phyloP scores from a whole-genome alignment of 192 early-diverging fungal genomes.

The Gonapodya sp. region DNA sequence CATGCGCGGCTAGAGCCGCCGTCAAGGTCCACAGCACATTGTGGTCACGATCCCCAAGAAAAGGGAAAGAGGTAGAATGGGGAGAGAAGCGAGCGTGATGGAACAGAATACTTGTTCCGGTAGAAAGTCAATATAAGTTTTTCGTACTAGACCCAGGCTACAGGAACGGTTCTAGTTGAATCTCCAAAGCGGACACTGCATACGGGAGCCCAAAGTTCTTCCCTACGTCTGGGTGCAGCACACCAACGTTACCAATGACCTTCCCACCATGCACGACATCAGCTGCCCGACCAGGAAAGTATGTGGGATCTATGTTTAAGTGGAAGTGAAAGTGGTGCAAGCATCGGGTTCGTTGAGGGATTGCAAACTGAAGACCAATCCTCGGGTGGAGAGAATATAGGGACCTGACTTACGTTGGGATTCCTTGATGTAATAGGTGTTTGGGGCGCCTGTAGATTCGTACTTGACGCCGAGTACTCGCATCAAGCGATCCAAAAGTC shows the following conservation, averaged over 20 bases:
- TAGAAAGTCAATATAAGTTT: too few species aligned
- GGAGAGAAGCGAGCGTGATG: too few species aligned
- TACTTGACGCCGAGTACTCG: slow-evolving; percentile 55
- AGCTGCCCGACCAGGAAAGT: slow-evolving; percentile 84
- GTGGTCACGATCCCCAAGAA: too few species aligned
- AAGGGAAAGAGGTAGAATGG: too few species aligned
- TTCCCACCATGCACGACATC: slow-evolving; percentile 62
- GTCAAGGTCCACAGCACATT: too few species aligned
- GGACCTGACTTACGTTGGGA: slow-evolving; percentile 49
- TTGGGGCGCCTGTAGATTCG: slow-evolving; percentile 27
- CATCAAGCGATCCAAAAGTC: slow-evolving; percentile 85
- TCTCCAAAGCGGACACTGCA: slow-evolving; percentile 82
- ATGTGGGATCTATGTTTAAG: slow-evolving; percentile 56
- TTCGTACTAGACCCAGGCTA: too few species aligned
- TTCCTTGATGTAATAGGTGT: slow-evolving; percentile 68
- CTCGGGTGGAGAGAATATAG: slow-evolving; percentile 3
- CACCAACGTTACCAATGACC: slow-evolving; percentile 78
- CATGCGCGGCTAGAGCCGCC: too few species aligned
- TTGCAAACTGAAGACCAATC: not conserved
- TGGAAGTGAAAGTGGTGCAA: slow-evolving; percentile 1
- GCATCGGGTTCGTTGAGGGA: slow-evolving; percentile 24
- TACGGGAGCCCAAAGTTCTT: slow-evolving; percentile 72
- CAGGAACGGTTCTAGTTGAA: slow-evolving; percentile 92
- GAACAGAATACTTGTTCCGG: too few species aligned
- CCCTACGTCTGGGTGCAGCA: slow-evolving; percentile 85